phyloP scores from a whole-genome alignment of 345 rosid species.

The Microthlaspi erraticum region DNA sequence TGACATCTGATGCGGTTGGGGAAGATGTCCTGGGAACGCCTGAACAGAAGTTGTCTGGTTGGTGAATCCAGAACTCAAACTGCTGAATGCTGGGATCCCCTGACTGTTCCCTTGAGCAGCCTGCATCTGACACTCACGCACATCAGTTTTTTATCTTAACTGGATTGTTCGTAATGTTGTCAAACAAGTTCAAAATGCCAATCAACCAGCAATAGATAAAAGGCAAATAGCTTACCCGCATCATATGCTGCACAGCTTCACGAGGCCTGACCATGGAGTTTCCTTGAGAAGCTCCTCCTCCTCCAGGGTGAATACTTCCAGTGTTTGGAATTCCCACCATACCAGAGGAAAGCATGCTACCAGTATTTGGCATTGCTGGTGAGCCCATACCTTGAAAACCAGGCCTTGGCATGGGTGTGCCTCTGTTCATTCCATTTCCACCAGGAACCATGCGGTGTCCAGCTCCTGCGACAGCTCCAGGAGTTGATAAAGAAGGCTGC shows the following conservation, averaged over 20 bases:
- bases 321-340: slow-evolving; percentile 74
- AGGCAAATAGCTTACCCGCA: slow-evolving; percentile 61
- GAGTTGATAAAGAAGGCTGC: slow-evolving; percentile 71
- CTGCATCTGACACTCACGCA: slow-evolving; percentile 76
- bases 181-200: slow-evolving; percentile 43
- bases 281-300: slow-evolving; percentile 71
- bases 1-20: slow-evolving; percentile 71
- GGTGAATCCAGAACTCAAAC: slow-evolving; percentile 70
- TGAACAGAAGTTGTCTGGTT: slow-evolving; percentile 73
- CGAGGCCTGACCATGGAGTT: slow-evolving; percentile 79
- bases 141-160: slow-evolving; percentile 59
- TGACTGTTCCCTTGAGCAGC: slow-evolving; percentile 69
- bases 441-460: slow-evolving; percentile 65
- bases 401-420: slow-evolving; percentile 74
- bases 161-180: slow-evolving; percentile 55
- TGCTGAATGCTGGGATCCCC: slow-evolving; percentile 72
- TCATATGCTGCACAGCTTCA: slow-evolving; percentile 73
- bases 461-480: slow-evolving; percentile 71
- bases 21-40: slow-evolving; percentile 71
- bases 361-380: slow-evolving; percentile 67
- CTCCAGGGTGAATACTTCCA: slow-evolving; percentile 67
- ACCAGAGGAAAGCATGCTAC: slow-evolving; percentile 69
- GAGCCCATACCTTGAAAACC: slow-evolving; percentile 81
- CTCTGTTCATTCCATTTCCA: slow-evolving; percentile 80
- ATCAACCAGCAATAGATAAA: slow-evolving; percentile 24